These are phyloP conservation scores for Dioszegia crocea DNA, from an alignment of 768 basidiomycete species.

Conservation along the genomic window DNA sequence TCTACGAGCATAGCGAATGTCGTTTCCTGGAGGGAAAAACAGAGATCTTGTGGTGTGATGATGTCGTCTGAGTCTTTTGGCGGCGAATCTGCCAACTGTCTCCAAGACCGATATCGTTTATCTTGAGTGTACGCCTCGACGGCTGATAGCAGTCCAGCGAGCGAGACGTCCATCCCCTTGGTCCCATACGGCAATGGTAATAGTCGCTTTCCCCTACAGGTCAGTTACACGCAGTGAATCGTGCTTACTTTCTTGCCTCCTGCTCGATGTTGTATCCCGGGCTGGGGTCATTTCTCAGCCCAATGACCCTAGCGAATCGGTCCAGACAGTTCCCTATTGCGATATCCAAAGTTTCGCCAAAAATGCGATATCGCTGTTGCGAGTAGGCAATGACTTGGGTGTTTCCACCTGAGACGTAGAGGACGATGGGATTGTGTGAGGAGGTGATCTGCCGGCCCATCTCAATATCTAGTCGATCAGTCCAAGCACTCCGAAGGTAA, in stretches of 20 bases:
- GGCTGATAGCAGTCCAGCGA: slow-evolving; percentile 89
- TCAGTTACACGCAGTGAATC: too few relatives aligned
- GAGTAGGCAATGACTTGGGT: slow-evolving; percentile 99
- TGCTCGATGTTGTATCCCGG: slow-evolving; percentile 98
- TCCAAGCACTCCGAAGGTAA: slow-evolving; percentile 2
- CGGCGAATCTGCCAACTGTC: slow-evolving; percentile 1
- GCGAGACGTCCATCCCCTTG: slow-evolving; percentile 96
- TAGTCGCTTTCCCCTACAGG: slow-evolving; percentile 70
- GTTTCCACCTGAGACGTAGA: slow-evolving; percentile 98
- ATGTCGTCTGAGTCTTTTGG: slow-evolving; percentile 57
- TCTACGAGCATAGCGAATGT: slow-evolving; percentile 98
- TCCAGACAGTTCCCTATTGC: slow-evolving; percentile 99
- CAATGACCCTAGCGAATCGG: slow-evolving; percentile 90
- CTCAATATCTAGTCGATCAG: slow-evolving; percentile 76
- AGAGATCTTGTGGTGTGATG: slow-evolving; percentile 92
- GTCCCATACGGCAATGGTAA: slow-evolving; percentile 87
- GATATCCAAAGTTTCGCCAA: slow-evolving; percentile 97
- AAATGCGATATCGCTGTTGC: slow-evolving; percentile 92
- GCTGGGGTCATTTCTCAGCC: slow-evolving; percentile 88
- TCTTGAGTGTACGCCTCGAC: slow-evolving; percentile 82
- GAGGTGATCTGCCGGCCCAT: slow-evolving; percentile 95
- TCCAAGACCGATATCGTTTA: slow-evolving; percentile 65
- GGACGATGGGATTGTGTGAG: slow-evolving; percentile 89
- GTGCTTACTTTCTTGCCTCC: slow-evolving; percentile 82
- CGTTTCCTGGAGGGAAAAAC: slow-evolving; percentile 94